These are phyloP conservation scores for Piedraia hortae DNA, from an alignment of 2,329 filamentous ascomycete species.

Conservation along the genomic window DNA sequence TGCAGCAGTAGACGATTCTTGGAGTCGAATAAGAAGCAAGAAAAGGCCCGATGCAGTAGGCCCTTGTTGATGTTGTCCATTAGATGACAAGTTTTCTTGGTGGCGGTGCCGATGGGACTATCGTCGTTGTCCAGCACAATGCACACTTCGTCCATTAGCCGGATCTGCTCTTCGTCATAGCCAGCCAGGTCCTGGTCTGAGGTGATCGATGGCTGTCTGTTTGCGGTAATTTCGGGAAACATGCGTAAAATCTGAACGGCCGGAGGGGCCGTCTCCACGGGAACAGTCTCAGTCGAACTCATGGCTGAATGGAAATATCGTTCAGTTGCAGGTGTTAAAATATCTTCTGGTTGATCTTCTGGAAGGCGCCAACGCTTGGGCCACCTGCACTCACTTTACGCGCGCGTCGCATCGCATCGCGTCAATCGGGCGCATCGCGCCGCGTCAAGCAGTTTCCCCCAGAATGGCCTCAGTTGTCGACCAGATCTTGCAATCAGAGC, in stretches of 20 bases:
- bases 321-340: too few species aligned
- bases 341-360: too few species aligned
- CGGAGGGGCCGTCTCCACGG: slow-evolving; percentile 24
- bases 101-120: slow-evolving; percentile 75
- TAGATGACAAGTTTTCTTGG: slow-evolving; percentile 94
- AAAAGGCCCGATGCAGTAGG: slow-evolving; percentile 88
- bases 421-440: not conserved
- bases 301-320: slow-evolving; percentile 3
- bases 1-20: slow-evolving; percentile 81
- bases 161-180: slow-evolving; percentile 92
- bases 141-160: slow-evolving; percentile 95
- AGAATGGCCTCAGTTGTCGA: slow-evolving; percentile 26
- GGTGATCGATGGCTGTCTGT: slow-evolving; percentile 21
- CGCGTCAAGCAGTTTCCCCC: slow-evolving; percentile 1
- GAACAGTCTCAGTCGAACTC: slow-evolving; percentile 9
- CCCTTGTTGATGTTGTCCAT: slow-evolving; percentile 98
- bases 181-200: slow-evolving; percentile 47
- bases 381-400: too few species aligned
- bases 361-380: too few species aligned
- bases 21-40: slow-evolving; percentile 89
- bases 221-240: slow-evolving; percentile 54
- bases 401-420: not conserved
- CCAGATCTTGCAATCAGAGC: slow-evolving; percentile 22
- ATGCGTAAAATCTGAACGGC: slow-evolving; percentile 65
- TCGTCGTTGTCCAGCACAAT: slow-evolving; percentile 89